These are phyloP conservation scores for Schizonepeta tenuifolia DNA, from an alignment of 257 asterid genomes.

Conservation along the genomic window DNA sequence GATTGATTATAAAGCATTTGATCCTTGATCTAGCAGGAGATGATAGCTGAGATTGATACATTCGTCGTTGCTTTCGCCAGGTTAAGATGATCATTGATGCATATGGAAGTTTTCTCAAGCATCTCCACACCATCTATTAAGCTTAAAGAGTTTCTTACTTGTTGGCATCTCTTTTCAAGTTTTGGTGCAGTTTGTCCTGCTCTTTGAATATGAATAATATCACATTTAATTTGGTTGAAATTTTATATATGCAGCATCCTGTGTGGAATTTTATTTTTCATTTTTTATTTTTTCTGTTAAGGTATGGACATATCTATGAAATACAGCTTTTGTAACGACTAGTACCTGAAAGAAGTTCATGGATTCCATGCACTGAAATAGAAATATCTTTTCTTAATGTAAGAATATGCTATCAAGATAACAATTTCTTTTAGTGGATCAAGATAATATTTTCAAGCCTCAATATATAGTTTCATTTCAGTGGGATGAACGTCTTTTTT, in stretches of 20 bases:
- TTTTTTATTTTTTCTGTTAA: too few species aligned
- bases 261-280: too few species aligned
- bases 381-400: too few species aligned
- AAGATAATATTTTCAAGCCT: too few species aligned
- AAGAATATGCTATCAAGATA: too few species aligned
- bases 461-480: constrained; percentile 23
- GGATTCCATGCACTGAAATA: neutral
- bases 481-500: neutral
- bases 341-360: neutral
- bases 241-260: too few species aligned
- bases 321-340: neutral
- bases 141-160: neutral
- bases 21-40: neutral
- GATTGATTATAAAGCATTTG: neutral
- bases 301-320: neutral
- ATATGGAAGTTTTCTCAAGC: neutral
- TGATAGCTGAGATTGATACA: neutral
- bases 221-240: too few species aligned
- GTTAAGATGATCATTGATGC: neutral
- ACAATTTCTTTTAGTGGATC: too few species aligned
- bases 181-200: too few species aligned
- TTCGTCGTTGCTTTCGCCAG: neutral
- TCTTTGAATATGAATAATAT: too few species aligned
- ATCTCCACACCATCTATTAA: neutral
- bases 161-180: neutral